phyloP scores from a whole-genome alignment of 768 basidiomycete species.

The Boletus coccyginus region DNA sequence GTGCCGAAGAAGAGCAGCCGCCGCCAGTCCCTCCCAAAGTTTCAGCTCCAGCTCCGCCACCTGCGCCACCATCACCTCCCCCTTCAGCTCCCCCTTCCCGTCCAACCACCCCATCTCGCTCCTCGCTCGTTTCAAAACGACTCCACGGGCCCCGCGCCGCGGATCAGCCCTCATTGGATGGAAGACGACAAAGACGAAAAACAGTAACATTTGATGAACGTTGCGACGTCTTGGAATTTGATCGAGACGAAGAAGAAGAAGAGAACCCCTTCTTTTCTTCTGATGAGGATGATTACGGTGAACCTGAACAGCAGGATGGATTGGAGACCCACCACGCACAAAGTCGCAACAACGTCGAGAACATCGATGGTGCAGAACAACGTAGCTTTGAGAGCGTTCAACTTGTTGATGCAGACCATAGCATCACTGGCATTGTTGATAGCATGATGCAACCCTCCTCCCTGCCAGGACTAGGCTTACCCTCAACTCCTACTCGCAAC shows the following conservation, averaged over 20 bases:
- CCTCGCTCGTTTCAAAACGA: slow-evolving; percentile 68
- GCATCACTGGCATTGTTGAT: slow-evolving; percentile 70
- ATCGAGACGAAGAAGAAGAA: slow-evolving; percentile 59
- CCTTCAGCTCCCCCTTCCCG: slow-evolving; percentile 43
- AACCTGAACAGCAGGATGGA: slow-evolving; percentile 13
- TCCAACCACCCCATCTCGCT: slow-evolving; percentile 42
- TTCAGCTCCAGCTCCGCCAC: neutral
- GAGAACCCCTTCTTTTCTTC: slow-evolving; percentile 46
- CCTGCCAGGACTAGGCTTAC: slow-evolving; percentile 24
- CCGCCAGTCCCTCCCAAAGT: slow-evolving; percentile 29
- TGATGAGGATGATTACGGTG: slow-evolving; percentile 32
- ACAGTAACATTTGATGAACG: slow-evolving; percentile 78
- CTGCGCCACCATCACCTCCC: slow-evolving; percentile 26
- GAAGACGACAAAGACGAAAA: slow-evolving; percentile 58
- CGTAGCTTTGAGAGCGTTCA: slow-evolving; percentile 42
- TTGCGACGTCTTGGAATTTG: slow-evolving; percentile 82
- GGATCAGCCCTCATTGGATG: slow-evolving; percentile 30
- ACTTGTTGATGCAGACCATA: slow-evolving; percentile 45
- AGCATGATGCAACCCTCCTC: slow-evolving; percentile 52
- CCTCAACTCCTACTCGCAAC: slow-evolving; percentile 36
- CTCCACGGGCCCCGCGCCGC: slow-evolving; percentile 74
- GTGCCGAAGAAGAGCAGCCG: slow-evolving; percentile 28
- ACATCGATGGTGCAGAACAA: slow-evolving; percentile 9
- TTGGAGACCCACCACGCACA: slow-evolving; percentile 15
- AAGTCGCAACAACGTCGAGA: neutral